phyloP scores from a whole-genome alignment of 352 stramenopile species.

The Thalassiosira ordinaria region DNA sequence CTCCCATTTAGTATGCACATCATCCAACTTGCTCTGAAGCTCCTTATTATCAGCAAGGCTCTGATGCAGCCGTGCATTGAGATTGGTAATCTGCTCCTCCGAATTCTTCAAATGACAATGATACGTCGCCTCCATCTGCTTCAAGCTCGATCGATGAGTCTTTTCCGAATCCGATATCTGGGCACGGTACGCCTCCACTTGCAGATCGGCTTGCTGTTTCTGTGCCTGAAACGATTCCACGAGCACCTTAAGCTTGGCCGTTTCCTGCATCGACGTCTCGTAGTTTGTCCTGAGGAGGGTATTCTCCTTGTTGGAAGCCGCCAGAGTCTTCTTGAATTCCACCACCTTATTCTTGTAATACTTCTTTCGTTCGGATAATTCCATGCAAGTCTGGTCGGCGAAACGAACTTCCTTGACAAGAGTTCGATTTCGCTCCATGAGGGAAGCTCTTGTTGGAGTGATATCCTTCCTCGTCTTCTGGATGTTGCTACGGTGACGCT shows the following conservation, averaged over 20 bases:
- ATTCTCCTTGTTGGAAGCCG: slow-evolving; percentile 48
- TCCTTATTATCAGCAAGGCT: slow-evolving; percentile 22
- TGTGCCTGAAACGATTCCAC: slow-evolving; percentile 39
- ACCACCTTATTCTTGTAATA: slow-evolving; percentile 47
- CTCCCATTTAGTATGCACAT: slow-evolving; percentile 34
- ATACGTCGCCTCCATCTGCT: slow-evolving; percentile 35
- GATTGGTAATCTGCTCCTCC: slow-evolving; percentile 35
- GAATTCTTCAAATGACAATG: slow-evolving; percentile 39
- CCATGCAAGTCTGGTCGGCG: slow-evolving; percentile 84
- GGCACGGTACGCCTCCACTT: slow-evolving; percentile 37
- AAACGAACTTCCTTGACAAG: slow-evolving; percentile 85
- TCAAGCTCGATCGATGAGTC: slow-evolving; percentile 28
- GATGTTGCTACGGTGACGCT: neutral
- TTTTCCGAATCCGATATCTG: slow-evolving; percentile 41
- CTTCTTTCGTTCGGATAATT: slow-evolving; percentile 71
- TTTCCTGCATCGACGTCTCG: slow-evolving; percentile 47
- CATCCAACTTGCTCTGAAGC: slow-evolving; percentile 43
- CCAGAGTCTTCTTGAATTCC: slow-evolving; percentile 26
- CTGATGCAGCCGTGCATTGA: slow-evolving; percentile 43
- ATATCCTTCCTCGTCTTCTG: neutral
- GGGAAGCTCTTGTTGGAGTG: slow-evolving; percentile 33
- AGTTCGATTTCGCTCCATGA: slow-evolving; percentile 78
- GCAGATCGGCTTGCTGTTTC: slow-evolving; percentile 32
- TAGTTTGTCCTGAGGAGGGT: slow-evolving; percentile 33
- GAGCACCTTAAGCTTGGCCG: slow-evolving; percentile 45